These are phyloP conservation scores for Podospora tetraspora DNA, from an alignment of 495 filamentous ascomycete species.

Conservation along the genomic window DNA sequence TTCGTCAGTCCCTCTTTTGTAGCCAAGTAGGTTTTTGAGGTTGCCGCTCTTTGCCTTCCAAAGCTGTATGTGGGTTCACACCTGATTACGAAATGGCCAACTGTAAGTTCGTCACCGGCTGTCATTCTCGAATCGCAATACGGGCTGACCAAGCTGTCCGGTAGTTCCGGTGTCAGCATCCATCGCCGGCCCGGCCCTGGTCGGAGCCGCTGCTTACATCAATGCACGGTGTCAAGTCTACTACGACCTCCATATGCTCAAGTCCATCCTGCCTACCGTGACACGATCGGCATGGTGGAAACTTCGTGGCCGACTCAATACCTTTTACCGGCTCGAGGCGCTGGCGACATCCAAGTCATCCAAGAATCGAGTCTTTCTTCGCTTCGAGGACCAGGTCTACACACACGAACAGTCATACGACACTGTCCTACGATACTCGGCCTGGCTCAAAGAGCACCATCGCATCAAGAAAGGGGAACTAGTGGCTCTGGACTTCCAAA, in stretches of 20 bases:
- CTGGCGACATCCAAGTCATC: conserved; percentile 55
- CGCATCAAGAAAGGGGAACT: conserved; percentile 70
- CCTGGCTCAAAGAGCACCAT: conserved; percentile 71
- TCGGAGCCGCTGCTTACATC: conserved; percentile 69
- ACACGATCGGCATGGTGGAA: conserved; percentile 41
- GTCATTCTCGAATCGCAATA: not conserved
- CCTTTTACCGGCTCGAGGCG: conserved; percentile 76
- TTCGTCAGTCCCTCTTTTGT: not conserved
- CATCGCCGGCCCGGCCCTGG: conserved; percentile 58
- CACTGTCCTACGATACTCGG: conserved; percentile 67
- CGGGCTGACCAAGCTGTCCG: not conserved
- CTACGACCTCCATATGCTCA: conserved; percentile 59
- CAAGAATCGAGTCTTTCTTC: conserved; percentile 57
- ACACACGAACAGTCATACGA: conserved; percentile 80
- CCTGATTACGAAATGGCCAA: conserved; percentile 6
- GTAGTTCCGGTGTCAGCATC: conserved; percentile 39
- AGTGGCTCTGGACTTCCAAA: conserved; percentile 85
- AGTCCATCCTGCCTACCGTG: conserved; percentile 39
- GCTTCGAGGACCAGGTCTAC: conserved; percentile 70
- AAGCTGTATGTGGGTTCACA: not conserved
- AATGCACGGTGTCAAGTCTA: conserved; percentile 66
- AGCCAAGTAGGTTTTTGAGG: not conserved
- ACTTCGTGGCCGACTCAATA: conserved; percentile 56
- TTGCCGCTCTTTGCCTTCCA: not conserved
- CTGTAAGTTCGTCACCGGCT: conserved; percentile 6